Evolutionary conservation across 106 monocot species (phyloP), one percentile per base, ranked within the genome.

Genomic region (Apostasia shenzhenica): DNA sequence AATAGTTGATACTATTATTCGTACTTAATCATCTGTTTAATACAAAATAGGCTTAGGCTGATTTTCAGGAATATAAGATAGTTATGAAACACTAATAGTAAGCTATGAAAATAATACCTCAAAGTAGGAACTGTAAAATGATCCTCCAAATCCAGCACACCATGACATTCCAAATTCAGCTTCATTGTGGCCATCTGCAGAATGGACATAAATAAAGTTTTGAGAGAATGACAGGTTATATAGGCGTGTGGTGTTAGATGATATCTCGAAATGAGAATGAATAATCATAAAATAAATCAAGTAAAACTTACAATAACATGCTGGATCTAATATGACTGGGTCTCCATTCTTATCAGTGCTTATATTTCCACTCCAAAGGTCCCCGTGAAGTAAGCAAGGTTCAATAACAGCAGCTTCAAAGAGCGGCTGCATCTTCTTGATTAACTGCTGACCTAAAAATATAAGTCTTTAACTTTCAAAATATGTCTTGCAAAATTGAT

Each of bases 151-250:
- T 81, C 92, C 97, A 55, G 97, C 97, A 80, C 97, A 93, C 92
- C 97, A 99, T 66, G 97, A 92, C 97, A 99, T 92, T 63, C 97
- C 92, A 79, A 99, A 92, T 57, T 99, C 97, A 67, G 92, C 92
- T 63, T 99, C 97, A 54, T 92, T 99, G 69, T 99, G 97, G 14
- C 97, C 92, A 83, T 99, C 97, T 99, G 78, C 10, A n/a, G 44
- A 77, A 64, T 46, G 59, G 43, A 4, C 26, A 12, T 1, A 26
- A 26, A 26, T 26, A 26, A 26, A 26, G 26, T 26, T 26, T 26
- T 26, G 26, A 26, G 26, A 26, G 26, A 26, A 26, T 26, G 26
- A 26, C 26, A 26, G 26, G 26, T 26, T 26, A 26, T 26, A 26
- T 26, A 26, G 26, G 26, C 26, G 26, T 26, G 26, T 26, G 26